Evolutionary conservation across 768 basidiomycete genomes (phyloP).

Genomic region (Polyporus arcularius): DNA sequence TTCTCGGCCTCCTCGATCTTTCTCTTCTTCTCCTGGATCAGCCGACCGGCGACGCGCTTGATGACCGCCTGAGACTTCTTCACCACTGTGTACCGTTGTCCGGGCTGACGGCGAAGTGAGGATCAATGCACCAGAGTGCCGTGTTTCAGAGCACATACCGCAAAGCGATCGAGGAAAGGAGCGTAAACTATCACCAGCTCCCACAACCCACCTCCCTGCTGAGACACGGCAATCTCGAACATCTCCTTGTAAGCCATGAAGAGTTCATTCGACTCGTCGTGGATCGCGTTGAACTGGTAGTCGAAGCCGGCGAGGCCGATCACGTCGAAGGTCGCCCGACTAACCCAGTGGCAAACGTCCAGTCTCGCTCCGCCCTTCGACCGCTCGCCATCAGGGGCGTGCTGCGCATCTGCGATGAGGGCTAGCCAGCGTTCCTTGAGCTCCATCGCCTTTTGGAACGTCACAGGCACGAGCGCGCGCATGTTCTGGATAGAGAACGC

Average conservation of each 20-base stretch:
- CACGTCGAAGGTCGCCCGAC: conserved; percentile 85
- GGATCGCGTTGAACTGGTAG: conserved; percentile 83
- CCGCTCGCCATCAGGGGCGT: conserved; percentile 2
- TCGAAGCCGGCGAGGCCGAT: conserved; percentile 91
- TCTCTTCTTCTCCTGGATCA: conserved; percentile 79
- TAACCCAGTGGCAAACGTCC: conserved; percentile 81
- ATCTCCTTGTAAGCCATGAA: conserved; percentile 83
- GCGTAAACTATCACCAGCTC: conserved; percentile 56
- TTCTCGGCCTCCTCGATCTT: conserved; percentile 65
- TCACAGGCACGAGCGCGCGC: conserved; percentile 68
- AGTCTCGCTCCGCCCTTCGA: conserved; percentile 39
- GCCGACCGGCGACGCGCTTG: conserved; percentile 64
- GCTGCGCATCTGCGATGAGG: conserved; percentile 40
- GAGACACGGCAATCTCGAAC: conserved; percentile 73
- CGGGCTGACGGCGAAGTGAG: conserved; percentile 37
- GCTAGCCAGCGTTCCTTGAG: conserved; percentile 62
- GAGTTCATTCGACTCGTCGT: conserved; percentile 76
- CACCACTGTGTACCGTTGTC: conserved; percentile 43
- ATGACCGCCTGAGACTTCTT: conserved; percentile 63
- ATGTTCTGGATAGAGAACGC: conserved; percentile 83
- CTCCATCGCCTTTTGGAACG: conserved; percentile 66
- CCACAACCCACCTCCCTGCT: conserved; percentile 50
- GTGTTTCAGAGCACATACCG: conserved; percentile 45
- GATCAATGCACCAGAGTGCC: background rate
- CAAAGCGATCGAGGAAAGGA: conserved; percentile 53